phyloP scores from a whole-genome alignment of 2,329 filamentous ascomycete species.

The Aspergillus fischeri region DNA sequence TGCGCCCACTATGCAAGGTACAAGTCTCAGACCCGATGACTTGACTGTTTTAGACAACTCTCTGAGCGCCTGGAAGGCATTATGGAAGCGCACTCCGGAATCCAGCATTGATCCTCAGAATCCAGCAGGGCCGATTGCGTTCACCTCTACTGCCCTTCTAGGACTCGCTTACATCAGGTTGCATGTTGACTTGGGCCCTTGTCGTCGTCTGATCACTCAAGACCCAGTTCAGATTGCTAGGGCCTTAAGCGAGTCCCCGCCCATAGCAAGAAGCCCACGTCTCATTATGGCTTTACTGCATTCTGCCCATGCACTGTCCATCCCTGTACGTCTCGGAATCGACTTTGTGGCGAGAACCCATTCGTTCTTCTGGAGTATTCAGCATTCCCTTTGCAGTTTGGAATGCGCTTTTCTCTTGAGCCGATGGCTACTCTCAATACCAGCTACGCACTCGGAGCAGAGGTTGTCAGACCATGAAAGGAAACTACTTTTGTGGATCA shows the following conservation, averaged over 20 bases:
- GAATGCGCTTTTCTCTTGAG: conserved; percentile 50
- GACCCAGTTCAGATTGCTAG: conserved; percentile 45
- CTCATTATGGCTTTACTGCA: conserved; percentile 50
- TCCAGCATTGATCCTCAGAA: conserved; percentile 53
- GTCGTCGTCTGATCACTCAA: conserved; percentile 45
- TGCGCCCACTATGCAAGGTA: conserved; percentile 40
- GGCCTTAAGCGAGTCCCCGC: conserved; percentile 42
- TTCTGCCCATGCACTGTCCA: conserved; percentile 52
- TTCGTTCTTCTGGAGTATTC: conserved; percentile 54
- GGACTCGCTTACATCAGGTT: conserved; percentile 47
- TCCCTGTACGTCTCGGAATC: conserved; percentile 51
- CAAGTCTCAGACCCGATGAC: conserved; percentile 43
- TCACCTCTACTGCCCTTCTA: conserved; percentile 48
- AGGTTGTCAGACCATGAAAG: conserved; percentile 44
- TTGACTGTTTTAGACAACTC: conserved; percentile 44
- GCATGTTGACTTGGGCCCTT: conserved; percentile 46
- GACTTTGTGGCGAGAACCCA: conserved; percentile 51
- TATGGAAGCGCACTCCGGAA: conserved; percentile 51
- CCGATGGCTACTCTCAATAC: conserved; percentile 45
- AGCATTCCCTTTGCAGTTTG: conserved; percentile 52
- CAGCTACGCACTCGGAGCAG: conserved; percentile 40
- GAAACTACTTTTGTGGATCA: conserved; percentile 46
- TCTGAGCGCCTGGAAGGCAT: conserved; percentile 48
- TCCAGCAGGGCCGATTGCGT: conserved; percentile 50
- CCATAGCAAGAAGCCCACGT: conserved; percentile 41